Base-by-base conservation (phyloP, 305 asterid species). In the Fraxinus dipetala region DNA sequence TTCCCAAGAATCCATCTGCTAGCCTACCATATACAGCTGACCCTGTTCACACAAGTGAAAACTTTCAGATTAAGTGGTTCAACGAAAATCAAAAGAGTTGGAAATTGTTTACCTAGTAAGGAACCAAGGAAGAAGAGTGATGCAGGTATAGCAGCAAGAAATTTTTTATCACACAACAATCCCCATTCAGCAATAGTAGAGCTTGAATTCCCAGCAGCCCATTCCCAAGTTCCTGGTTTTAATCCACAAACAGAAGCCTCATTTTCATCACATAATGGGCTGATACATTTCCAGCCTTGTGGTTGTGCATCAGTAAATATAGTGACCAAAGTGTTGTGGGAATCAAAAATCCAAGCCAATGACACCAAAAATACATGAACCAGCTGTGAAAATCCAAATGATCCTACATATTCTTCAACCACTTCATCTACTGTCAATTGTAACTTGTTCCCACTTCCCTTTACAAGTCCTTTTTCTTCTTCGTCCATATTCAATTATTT, bases 141-240 rank as follows among this genome's bases (percentile, higher is more conserved):
- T 1, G 94, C 86, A 13, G 94, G 94, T 26, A 91, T 54, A 76
- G 93, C 94, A 48, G 94, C 93, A 40, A 88, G 90, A 84, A 87
- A 88, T 84, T 89, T 83, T 6, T 84, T 83, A 77, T 91, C 93
- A 85, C 94, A 91, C 3, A 88, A 83, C 54, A 91, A 82, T 8
- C 91, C 90, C 94, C 94, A 91, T 77, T 91, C 93, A 75, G 93
- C 91, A 86, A 91, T 82, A 4, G 88, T 91, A 72, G 93, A 88
- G 80, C 87, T 91, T 76, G 83, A 18, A 73, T 87, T 86, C 31
- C 91, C 93, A 69, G 86, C 86, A 35, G 65, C 79, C 94, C 94
- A 91, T 75, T 91, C 91, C 93, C 93, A 91, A 59, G 88, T 89
- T 67, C 91, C 94, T 5, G 89, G 83, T 83, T 84, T 77, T 86